Conservation (phyloP, 1,284 basidiomycete genomes). For the Malassezia restricta region DNA sequence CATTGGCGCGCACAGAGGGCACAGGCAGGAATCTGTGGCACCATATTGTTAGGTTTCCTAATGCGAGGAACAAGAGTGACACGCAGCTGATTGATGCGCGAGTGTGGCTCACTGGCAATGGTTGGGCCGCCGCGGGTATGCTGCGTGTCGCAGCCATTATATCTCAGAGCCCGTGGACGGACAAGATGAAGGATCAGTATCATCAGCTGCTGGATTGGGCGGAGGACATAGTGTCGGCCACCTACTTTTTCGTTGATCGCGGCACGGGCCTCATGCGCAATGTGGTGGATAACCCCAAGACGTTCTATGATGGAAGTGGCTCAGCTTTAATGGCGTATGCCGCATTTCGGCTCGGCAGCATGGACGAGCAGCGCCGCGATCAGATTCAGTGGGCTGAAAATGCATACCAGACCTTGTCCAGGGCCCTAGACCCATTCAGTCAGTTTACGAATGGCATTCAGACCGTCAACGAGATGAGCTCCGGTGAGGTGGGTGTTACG, state of each 20-base stretch:
- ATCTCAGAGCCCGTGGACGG: conserved; percentile 53
- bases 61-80: conserved; percentile 15
- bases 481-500: conserved; percentile 22
- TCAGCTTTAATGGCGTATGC: conserved; percentile 35
- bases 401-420: conserved; percentile 27
- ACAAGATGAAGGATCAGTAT: conserved; percentile 52
- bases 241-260: conserved; percentile 54
- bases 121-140: conserved; percentile 74
- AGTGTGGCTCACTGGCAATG: conserved; percentile 65
- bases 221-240: conserved; percentile 60
- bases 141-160: conserved; percentile 67
- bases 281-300: conserved; percentile 26
- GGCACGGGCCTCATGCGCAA: conserved; percentile 33
- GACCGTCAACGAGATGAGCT: conserved; percentile 33
- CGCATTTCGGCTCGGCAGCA: conserved; percentile 32
- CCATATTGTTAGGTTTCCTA: conserved; percentile 22
- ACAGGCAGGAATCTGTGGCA: conserved; percentile 38
- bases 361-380: conserved; percentile 18
- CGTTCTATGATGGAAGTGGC: conserved; percentile 31
- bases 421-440: conserved; percentile 20
- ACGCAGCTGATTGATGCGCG: conserved; percentile 31
- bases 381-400: conserved; percentile 22
- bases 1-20: conserved; percentile 53
- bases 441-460: conserved; percentile 19
- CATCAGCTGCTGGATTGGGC: conserved; percentile 59